Percentiles rank a stretch among this genome's conserved stretches.
Conservation (phyloP, 345 rosid genomes). For the Lagerstroemia speciosa region DNA sequence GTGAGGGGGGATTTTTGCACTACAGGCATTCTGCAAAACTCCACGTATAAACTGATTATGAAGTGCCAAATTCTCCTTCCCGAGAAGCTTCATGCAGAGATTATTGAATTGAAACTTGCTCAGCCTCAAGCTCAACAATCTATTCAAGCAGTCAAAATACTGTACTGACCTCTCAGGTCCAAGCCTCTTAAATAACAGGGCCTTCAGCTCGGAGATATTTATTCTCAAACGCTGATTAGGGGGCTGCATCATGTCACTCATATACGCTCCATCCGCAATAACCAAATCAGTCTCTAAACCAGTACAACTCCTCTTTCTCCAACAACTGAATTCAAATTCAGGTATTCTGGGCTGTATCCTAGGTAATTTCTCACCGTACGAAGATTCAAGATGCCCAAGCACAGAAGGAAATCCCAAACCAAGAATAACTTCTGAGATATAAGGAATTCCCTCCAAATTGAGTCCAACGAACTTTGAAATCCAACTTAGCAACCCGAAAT, state of each 20-base stretch:
- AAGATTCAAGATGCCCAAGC: background rate
- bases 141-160: conserved; percentile 27
- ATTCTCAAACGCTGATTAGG: conserved; percentile 19
- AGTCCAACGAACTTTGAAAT: background rate
- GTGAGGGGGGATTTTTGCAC: conserved; percentile 23
- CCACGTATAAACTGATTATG: conserved; percentile 37
- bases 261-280: conserved; percentile 2
- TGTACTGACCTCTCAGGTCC: conserved; percentile 27
- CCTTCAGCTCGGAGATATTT: conserved; percentile 25
- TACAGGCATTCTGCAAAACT: conserved; percentile 36
- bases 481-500: background rate
- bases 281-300: background rate
- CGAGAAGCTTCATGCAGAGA: conserved; percentile 29
- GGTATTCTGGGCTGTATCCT: background rate
- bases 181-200: conserved; percentile 27
- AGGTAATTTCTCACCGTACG: background rate
- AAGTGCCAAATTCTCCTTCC: conserved; percentile 30
- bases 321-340: background rate
- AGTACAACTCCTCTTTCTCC: background rate
- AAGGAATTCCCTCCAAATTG: background rate
- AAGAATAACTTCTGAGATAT: background rate
- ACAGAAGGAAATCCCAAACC: background rate
- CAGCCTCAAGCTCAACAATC: conserved; percentile 27
- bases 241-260: conserved; percentile 31
- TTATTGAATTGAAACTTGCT: conserved; percentile 31